phyloP scores from a whole-genome alignment of 345 rosid genomes.

The Abelmoschus esculentus region DNA sequence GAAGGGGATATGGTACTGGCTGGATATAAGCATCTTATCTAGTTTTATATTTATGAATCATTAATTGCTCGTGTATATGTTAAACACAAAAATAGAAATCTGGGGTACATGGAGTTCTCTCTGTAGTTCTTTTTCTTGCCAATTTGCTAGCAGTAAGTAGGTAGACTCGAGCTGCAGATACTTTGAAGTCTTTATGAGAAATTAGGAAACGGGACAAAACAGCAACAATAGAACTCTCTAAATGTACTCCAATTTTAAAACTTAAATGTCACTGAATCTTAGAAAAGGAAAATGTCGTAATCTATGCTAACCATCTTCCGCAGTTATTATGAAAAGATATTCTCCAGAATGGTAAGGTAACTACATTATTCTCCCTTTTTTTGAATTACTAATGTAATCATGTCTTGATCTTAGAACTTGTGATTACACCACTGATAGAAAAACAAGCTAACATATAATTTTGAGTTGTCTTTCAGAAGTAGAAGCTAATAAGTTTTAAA shows the following conservation, averaged over 20 bases:
- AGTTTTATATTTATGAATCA: background rate
- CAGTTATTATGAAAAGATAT: background rate
- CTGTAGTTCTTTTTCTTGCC: background rate
- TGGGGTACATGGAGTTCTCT: background rate
- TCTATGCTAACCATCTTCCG: background rate
- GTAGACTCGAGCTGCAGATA: background rate
- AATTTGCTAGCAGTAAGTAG: background rate
- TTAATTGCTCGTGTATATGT: background rate
- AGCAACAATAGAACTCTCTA: background rate
- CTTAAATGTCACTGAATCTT: background rate
- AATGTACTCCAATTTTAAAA: background rate
- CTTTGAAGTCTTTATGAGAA: background rate
- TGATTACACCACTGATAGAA: too few species aligned
- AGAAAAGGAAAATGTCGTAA: background rate
- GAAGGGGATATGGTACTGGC: background rate
- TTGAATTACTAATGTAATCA: background rate
- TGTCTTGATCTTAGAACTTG: background rate
- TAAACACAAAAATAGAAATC: background rate
- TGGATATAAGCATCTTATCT: background rate
- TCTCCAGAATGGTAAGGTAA: background rate
- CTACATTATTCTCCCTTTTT: background rate
- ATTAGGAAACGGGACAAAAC: background rate
- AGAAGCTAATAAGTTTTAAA: constrained; percentile 2
- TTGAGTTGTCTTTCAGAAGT: background rate
- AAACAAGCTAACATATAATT: too few species aligned